Percentiles rank a stretch among this genome's conserved stretches.
These are phyloP conservation scores for Aegilops bicornis DNA, from an alignment of 176 grass and related monocot species.

Conservation along the genomic window DNA sequence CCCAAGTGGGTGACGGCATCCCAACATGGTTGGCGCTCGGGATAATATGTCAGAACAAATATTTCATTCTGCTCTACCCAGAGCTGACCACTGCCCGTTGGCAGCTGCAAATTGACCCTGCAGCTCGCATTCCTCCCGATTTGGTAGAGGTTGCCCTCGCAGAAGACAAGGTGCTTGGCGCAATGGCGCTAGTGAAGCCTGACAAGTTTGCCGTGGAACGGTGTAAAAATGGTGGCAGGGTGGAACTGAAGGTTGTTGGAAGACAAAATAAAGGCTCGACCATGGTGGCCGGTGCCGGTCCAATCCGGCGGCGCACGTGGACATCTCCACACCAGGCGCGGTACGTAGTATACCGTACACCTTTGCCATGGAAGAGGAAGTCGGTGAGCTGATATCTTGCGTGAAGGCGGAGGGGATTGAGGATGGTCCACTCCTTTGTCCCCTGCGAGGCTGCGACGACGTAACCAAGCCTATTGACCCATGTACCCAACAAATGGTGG, in stretches of 20 bases:
- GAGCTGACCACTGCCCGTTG: conserved; percentile 29
- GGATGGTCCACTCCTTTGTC: too few species aligned
- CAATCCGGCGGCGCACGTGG: conserved; percentile 12
- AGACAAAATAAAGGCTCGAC: too few species aligned
- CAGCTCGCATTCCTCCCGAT: conserved; percentile 52
- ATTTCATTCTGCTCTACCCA: conserved; percentile 39
- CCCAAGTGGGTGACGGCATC: conserved; percentile 31
- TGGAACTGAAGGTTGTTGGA: too few species aligned
- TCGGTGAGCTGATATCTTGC: too few species aligned
- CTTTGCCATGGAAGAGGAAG: too few species aligned
- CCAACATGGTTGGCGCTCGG: conserved; percentile 39
- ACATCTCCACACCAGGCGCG: conserved; percentile 49
- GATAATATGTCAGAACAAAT: conserved; percentile 46
- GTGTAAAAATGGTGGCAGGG: conserved; percentile 15
- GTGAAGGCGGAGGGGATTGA: too few species aligned
- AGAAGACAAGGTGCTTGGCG: conserved; percentile 41
- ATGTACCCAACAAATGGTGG: conserved; percentile 32
- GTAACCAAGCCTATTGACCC: conserved; percentile 36
- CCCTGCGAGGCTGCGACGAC: conserved; percentile 25
- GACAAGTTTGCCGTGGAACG: conserved; percentile 35
- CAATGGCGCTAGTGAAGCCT: conserved; percentile 28
- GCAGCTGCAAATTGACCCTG: conserved; percentile 44
- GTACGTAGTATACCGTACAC: background rate
- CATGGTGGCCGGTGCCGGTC: conserved; percentile 16
- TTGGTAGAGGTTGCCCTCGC: conserved; percentile 38